Evolutionary conservation across 1,139 yeast genomes (phyloP), one percentile per base, ranked within the genome.

Genomic region (Candida sanyaensis): DNA sequence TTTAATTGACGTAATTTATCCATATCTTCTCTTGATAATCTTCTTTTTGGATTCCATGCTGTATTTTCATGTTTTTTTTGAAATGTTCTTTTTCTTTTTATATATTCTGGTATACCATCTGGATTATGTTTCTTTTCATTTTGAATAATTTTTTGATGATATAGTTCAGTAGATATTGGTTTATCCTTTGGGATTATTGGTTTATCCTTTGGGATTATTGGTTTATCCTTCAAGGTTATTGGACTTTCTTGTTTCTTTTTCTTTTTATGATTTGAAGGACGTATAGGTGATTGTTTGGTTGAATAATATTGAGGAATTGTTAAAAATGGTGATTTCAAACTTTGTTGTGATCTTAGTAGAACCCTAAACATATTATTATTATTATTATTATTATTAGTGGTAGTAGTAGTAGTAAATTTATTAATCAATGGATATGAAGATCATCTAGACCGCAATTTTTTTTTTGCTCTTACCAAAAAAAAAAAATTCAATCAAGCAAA

Each of bases 41-140:
- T 83, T 58, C 80, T 84, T 5, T 76, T 71, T 1, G 97, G 96
- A 41, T 76, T 77, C 96, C 96, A 89, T 2, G 63, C 61, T 2
- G 81, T 77, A 37, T 37, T 23, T 7, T 11, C 24, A 51, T 86
- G 78, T 55, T 89, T 82, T 55, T 81, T 83, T 45, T 72, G 69
- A 17, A 85, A 55, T 0, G 93, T 80, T 55, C 75, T 75, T 53
- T 84, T 83, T 55, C 92, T 81, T 56, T 85, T 80, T 54, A 80
- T 69, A 95, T 96, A 91, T 38, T 75, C 66, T 1, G 77, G 73
- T 2, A 37, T 21, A 12, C 34, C 37, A 37, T 33, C 28, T 12
- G 38, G 40, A 24, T 43, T 36, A 7, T 37, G 13, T 26, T 32
- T 43, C 17, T n/a, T 30, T 13, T 43, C 46, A 30, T 43, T 43